These are phyloP conservation scores for Coniella vitis DNA, from an alignment of 2,329 filamentous ascomycete genomes.

Conservation along the genomic window DNA sequence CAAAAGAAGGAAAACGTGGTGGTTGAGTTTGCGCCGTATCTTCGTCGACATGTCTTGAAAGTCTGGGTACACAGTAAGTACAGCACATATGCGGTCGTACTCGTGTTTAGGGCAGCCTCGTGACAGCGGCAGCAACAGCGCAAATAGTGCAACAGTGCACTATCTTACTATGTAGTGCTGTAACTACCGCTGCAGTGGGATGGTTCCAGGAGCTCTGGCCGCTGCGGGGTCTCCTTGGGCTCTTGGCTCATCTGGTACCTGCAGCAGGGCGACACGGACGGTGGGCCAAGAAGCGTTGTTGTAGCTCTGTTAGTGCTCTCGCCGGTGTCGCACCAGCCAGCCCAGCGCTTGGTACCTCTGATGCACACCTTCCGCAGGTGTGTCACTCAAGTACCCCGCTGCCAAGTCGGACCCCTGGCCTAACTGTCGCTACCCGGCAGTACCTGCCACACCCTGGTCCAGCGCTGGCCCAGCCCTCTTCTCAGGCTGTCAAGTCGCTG, in stretches of 20 bases:
- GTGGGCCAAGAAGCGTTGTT: neutral
- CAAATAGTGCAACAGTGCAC: no score
- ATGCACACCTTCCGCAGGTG: neutral
- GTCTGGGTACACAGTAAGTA: no score
- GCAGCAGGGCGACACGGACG: conserved; percentile 1
- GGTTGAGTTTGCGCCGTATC: no score
- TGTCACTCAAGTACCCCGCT: neutral
- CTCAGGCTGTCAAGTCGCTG: neutral
- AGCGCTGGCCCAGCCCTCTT: neutral
- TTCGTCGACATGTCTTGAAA: no score
- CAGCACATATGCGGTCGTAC: no score
- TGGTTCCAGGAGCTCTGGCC: neutral
- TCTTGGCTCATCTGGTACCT: conserved; percentile 7
- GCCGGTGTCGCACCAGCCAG: neutral
- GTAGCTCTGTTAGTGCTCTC: neutral
- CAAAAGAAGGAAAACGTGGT: no score
- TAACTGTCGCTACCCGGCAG: conserved; percentile 6
- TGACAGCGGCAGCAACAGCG: no score
- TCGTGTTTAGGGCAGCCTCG: no score
- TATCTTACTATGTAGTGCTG: no score
- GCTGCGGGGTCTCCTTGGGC: neutral
- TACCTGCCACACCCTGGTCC: no score
- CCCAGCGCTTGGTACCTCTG: neutral
- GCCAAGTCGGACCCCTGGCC: conserved; percentile 8
- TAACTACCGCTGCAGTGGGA: no score